These are phyloP conservation scores for Aurifilum marmelostoma DNA, from an alignment of 2,329 filamentous ascomycete genomes.

Conservation along the genomic window DNA sequence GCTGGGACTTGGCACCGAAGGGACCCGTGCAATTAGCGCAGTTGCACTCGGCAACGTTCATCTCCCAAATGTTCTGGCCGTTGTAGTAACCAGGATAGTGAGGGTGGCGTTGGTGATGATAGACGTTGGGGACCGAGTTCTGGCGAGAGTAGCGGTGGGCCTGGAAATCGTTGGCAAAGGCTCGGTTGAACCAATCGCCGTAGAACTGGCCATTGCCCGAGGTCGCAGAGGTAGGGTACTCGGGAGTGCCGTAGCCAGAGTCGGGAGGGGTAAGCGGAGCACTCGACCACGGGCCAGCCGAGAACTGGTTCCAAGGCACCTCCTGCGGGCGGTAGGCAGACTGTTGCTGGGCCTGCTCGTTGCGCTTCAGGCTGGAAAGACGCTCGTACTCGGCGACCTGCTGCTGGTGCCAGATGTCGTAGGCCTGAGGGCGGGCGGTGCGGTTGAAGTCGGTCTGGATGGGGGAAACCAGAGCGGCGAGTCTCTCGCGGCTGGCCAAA, in stretches of 20 bases:
- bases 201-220: conserved; percentile 59
- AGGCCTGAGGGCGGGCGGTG: conserved; percentile 42
- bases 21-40: conserved; percentile 51
- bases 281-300: conserved; percentile 42
- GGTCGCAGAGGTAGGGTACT: conserved; percentile 59
- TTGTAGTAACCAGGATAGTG: conserved; percentile 51
- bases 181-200: conserved; percentile 56
- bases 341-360: conserved; percentile 33
- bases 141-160: conserved; percentile 43
- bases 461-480: conserved; percentile 52
- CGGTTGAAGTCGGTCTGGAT: conserved; percentile 48
- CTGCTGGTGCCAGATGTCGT: conserved; percentile 55
- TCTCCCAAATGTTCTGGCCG: conserved; percentile 54
- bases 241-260: conserved; percentile 64
- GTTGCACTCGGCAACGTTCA: conserved; percentile 52
- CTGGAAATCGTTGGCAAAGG: conserved; percentile 40
- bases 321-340: conserved; percentile 50
- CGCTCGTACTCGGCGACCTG: conserved; percentile 59
- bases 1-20: conserved; percentile 46
- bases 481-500: conserved; percentile 53
- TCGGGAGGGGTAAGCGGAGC: conserved; percentile 61
- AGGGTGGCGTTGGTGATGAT: conserved; percentile 46
- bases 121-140: conserved; percentile 38
- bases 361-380: conserved; percentile 46
- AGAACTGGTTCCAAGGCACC: conserved; percentile 48